Evolutionary conservation across 2,329 filamentous ascomycete species (phyloP).

Genomic region (Rhynchosporium secalis): DNA sequence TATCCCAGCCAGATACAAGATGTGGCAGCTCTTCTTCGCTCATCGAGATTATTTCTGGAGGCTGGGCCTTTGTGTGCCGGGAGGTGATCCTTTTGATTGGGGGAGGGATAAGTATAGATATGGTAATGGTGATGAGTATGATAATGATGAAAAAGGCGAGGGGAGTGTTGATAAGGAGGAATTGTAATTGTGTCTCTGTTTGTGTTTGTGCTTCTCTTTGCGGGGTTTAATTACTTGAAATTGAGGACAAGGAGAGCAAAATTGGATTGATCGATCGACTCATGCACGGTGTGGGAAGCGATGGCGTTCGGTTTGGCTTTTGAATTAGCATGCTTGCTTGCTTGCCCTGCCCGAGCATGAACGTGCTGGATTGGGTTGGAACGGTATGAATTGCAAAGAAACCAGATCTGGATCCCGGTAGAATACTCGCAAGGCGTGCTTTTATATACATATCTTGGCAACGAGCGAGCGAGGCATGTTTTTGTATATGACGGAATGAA

Average conservation of each 20-base stretch:
- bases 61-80: constrained; percentile 83
- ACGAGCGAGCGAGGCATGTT: no score
- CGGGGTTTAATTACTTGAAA: neutral
- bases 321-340: no score
- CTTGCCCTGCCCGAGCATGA: no score
- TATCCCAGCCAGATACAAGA: constrained; percentile 56
- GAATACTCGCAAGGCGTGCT: no score
- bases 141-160: neutral
- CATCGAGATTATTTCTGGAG: constrained; percentile 98
- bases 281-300: no score
- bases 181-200: constrained; percentile 5
- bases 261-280: no score
- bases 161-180: constrained; percentile 10
- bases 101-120: constrained; percentile 52
- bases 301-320: no score
- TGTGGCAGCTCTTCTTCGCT: constrained; percentile 93
- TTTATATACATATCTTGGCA: no score
- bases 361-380: no score
- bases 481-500: no score
- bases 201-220: neutral
- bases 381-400: no score
- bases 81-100: constrained; percentile 71
- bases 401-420: no score
- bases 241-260: neutral
- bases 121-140: constrained; percentile 31